phyloP scores from a whole-genome alignment of 2,329 filamentous ascomycete genomes.

The Diplocarpon mali region DNA sequence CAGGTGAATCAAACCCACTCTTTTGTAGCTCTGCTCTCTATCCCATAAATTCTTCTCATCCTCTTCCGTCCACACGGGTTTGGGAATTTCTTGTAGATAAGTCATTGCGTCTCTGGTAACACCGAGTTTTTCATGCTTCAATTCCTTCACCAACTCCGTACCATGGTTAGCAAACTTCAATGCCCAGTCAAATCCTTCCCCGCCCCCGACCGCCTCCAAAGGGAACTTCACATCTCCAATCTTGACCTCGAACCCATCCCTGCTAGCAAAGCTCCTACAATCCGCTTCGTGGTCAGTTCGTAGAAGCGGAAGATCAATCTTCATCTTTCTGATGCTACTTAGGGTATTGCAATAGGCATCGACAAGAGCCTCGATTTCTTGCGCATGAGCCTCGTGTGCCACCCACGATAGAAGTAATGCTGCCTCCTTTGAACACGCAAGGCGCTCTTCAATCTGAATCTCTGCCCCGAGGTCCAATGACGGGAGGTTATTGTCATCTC shows the following conservation, averaged over 20 bases:
- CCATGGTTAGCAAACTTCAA: slow-evolving; percentile 12
- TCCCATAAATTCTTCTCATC: slow-evolving; percentile 18
- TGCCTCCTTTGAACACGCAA: slow-evolving; percentile 17
- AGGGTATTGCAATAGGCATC: slow-evolving; percentile 5
- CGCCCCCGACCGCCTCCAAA: slow-evolving; percentile 20
- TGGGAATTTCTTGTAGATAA: slow-evolving; percentile 15
- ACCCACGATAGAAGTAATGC: slow-evolving; percentile 17
- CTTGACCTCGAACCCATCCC: slow-evolving; percentile 21
- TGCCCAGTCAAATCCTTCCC: slow-evolving; percentile 21
- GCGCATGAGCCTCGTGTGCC: slow-evolving; percentile 3
- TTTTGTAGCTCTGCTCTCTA: slow-evolving; percentile 15
- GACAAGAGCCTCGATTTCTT: slow-evolving; percentile 9
- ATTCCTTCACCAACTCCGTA: slow-evolving; percentile 11
- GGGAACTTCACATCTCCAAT: slow-evolving; percentile 23
- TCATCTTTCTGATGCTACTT: slow-evolving; percentile 5
- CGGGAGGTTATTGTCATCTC: slow-evolving; percentile 14
- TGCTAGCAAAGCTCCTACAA: slow-evolving; percentile 17
- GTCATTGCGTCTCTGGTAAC: slow-evolving; percentile 20
- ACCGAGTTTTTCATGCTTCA: slow-evolving; percentile 22
- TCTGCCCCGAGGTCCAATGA: slow-evolving; percentile 6
- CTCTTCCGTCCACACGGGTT: slow-evolving; percentile 14
- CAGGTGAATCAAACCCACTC: slow-evolving; percentile 10
- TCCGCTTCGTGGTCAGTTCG: slow-evolving; percentile 23
- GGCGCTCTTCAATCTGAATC: slow-evolving; percentile 17
- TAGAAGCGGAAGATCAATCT: slow-evolving; percentile 24